Base-by-base conservation (phyloP, 306 rosid species). In the Ochetophila trinervis region DNA sequence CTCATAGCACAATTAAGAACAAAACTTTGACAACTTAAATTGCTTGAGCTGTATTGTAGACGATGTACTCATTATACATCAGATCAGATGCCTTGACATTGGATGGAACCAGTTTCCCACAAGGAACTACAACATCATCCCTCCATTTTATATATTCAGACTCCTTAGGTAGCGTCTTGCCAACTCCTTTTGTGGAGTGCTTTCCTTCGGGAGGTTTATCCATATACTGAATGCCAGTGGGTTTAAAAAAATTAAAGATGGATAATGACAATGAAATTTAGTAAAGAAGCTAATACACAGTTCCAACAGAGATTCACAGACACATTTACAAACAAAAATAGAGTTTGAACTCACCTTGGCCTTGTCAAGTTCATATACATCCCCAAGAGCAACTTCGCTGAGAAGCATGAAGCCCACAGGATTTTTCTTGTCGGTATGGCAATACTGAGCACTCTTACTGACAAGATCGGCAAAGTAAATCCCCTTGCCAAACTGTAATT, bases 401-500 rank as follows among this genome's bases (percentile, higher is more conserved):
- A 93, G 70, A 81, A 93, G 79, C 88, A 93, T 79, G 71, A 87
- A 85, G 66, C 99, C 99, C 50, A 93, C 84, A 8, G 96, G 94
- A 77, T 71, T 90, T 68, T 80, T 87, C 91, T 79, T 87, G 49
- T 93, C 96, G n/a, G 99, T 87, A 78, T 11, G 90, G 94, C 99
- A 93, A 80, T 93, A 93, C 79, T 93, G 99, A 70, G 97, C 97
- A 76, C 99, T 93, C 84, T 93, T 93, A 71, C 97, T 93, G 70
- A 90, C 91, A 73, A 93, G 70, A 73, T 93, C 95, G 69, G 97
- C 98, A 67, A 93, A 93, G 85, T 93, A 89, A 68, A 93, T 22
- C 53, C 98, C 98, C 79, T 93, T 93, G 59, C 98, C 98, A 71
- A 93, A 93, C 98, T 93, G 93, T 53, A 83, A 57, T 15, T 71